Conservation (phyloP, 2,329 filamentous ascomycete species). For the Colletotrichum aenigma region DNA sequence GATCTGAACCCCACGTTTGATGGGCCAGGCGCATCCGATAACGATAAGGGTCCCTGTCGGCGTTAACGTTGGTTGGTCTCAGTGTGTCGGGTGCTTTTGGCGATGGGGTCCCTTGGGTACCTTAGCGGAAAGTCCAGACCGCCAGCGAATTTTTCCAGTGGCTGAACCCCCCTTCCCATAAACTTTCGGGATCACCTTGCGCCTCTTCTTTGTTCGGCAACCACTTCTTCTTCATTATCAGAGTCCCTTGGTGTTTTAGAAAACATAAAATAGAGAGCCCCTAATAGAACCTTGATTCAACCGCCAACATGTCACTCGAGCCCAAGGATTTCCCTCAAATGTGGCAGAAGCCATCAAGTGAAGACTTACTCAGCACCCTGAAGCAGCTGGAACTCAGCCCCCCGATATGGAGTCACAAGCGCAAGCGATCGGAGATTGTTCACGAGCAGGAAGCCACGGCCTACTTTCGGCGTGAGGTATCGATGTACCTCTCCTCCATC, state of each 20-base stretch:
- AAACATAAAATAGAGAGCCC: background rate
- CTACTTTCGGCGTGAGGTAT: conserved; percentile 54
- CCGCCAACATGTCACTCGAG: conserved; percentile 33
- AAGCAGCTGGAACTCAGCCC: conserved; percentile 69
- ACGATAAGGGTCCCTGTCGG: conserved; percentile 13
- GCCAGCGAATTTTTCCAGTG: conserved; percentile 13
- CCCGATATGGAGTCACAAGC: conserved; percentile 66
- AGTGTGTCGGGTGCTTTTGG: background rate
- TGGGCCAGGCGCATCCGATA: background rate
- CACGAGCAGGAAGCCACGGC: conserved; percentile 45
- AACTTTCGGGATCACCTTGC: background rate
- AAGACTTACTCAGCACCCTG: conserved; percentile 69
- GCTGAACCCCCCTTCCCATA: background rate
- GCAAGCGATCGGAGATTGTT: conserved; percentile 43
- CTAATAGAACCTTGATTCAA: conserved; percentile 3
- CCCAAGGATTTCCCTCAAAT: conserved; percentile 77
- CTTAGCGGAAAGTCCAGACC: conserved; percentile 8
- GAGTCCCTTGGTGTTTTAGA: background rate
- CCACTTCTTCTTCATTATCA: background rate
- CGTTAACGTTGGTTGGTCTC: background rate
- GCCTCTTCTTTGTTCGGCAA: background rate
- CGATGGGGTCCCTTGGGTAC: conserved; percentile 7
- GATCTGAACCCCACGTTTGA: background rate
- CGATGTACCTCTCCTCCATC: conserved; percentile 71
- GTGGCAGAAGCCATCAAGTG: conserved; percentile 74